Evolutionary conservation across 331 rosid genomes (phyloP), one percentile per base, ranked within the genome.

Genomic region (Acacia pycnantha): DNA sequence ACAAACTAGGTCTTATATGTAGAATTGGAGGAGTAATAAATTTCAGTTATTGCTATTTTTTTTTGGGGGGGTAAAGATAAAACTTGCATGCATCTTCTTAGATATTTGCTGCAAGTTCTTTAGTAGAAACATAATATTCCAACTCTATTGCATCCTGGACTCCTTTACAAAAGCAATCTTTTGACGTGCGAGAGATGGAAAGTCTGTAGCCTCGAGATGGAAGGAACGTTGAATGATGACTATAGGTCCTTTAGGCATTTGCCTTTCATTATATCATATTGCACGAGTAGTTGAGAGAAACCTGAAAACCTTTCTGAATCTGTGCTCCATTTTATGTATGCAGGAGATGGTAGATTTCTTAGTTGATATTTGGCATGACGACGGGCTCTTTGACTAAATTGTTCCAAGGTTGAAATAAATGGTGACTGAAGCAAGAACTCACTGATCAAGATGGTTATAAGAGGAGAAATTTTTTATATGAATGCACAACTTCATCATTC

Each of bases 331-430:
- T 69, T 82, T 71, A 50, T 41, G 77, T 21, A 35, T 85, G 91
- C 97, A 95, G 99, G 99, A 95, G 81, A 95, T 93, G 99, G 99
- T 95, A 84, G 99, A 95, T 85, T 95, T 92, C 84, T 85, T 93
- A 82, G 99, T 92, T 77, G 98, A 95, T 87, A 90, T 93, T 82
- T 95, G 99, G 99, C 84, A 59, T 56, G 98, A 92, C 41, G 99
- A 95, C 67, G 97, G 92, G 74, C 79, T 87, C 82, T 90, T 85
- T 71, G 99, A 95, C 82, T 93, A 86, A 86, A 84, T 71, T 62
- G 47, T 59, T 72, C 82, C 5, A 21, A 43, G 74, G 76, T 41
- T 37, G 22, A 66, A 73, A 66, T 78, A 73, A 59, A 74, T 40
- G 46, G 73, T 67, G 75, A 81, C 74, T 75, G 72, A 71, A 76